Conservation (phyloP, 495 filamentous ascomycete genomes). For the Pyrenula massariospora region DNA sequence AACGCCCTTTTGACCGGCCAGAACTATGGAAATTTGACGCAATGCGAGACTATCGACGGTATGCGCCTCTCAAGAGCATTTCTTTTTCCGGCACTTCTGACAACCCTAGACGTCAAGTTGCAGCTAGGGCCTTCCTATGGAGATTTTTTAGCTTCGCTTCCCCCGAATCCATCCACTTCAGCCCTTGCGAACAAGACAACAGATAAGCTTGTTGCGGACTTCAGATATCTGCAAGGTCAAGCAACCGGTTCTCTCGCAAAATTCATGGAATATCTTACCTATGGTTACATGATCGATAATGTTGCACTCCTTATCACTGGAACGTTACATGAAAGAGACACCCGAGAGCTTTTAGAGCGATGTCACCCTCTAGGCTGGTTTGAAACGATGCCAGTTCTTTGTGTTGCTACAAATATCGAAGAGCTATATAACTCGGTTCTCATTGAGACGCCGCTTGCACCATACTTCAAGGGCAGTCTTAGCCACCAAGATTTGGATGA, state of each 20-base stretch:
- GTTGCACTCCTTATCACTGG: conserved; percentile 96
- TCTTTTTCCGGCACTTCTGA: not conserved
- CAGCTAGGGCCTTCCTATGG: conserved; percentile 95
- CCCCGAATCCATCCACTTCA: conserved; percentile 94
- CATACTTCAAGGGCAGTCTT: conserved; percentile 93
- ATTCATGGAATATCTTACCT: conserved; percentile 95
- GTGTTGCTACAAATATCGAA: conserved; percentile 95
- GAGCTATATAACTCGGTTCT: conserved; percentile 96
- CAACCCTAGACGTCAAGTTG: conserved; percentile 74
- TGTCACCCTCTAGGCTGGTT: conserved; percentile 98
- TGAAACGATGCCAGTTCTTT: conserved; percentile 95
- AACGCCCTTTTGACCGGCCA: conserved; percentile 82
- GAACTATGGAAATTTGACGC: conserved; percentile 91
- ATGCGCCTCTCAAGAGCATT: conserved; percentile 14
- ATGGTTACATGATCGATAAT: conserved; percentile 99
- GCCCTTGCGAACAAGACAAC: conserved; percentile 88
- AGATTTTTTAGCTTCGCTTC: conserved; percentile 89
- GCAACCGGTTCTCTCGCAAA: conserved; percentile 79
- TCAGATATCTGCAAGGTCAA: conserved; percentile 89
- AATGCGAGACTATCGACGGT: conserved; percentile 99
- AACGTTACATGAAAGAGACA: conserved; percentile 95
- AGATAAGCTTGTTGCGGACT: conserved; percentile 95
- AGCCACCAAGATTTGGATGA: conserved; percentile 95
- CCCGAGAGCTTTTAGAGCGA: conserved; percentile 84
- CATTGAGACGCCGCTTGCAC: conserved; percentile 88